Evolutionary conservation across 345 rosid genomes (phyloP).

Genomic region (Geranium brycei): DNA sequence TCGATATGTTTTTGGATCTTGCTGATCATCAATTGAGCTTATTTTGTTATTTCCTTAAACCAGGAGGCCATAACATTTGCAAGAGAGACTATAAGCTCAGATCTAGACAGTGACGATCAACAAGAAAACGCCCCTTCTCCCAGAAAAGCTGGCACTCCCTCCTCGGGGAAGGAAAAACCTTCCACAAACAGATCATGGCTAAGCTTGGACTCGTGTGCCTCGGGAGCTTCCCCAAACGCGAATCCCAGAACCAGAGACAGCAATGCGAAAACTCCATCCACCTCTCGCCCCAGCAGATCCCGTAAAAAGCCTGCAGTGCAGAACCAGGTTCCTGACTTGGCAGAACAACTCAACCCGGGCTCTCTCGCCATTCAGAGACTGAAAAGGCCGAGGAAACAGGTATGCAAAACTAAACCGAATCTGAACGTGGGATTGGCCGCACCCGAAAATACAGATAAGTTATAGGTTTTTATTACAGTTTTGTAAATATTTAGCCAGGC

Average conservation of each 20-base stretch:
- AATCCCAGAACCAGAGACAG: background rate
- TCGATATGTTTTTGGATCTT: no score
- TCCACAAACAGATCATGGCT: background rate
- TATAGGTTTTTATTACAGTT: background rate
- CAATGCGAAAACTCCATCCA: background rate
- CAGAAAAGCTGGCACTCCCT: background rate
- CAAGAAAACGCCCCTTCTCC: background rate
- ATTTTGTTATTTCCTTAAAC: background rate
- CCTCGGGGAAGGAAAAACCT: background rate
- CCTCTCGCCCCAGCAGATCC: background rate
- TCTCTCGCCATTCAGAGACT: background rate
- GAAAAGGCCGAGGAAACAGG: background rate
- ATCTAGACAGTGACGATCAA: background rate
- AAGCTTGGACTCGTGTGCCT: background rate
- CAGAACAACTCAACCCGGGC: background rate
- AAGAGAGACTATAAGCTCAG: background rate
- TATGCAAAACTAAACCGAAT: background rate
- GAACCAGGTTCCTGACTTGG: background rate
- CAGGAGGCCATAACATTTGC: background rate
- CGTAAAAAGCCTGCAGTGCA: background rate
- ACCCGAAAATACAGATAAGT: background rate
- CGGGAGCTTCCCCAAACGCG: background rate
- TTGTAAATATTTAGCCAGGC: background rate
- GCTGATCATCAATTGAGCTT: background rate
- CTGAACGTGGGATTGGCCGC: background rate